Percentiles rank a stretch among this genome's conserved stretches.
These are phyloP conservation scores for Apiospora pterosperma DNA, from an alignment of 2,329 filamentous ascomycete species.

Conservation along the genomic window DNA sequence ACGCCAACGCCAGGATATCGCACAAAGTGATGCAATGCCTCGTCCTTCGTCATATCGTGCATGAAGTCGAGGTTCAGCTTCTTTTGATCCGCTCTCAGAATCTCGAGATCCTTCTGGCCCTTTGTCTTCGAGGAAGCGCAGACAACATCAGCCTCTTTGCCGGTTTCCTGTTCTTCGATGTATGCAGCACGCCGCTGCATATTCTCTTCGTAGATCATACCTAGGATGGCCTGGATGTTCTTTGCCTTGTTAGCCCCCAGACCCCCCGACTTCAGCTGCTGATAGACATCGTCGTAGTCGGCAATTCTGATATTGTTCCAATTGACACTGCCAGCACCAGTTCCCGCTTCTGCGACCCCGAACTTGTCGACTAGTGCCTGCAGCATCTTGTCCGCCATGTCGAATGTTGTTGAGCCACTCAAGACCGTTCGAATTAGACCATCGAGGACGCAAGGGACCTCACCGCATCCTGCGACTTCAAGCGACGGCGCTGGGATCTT, in stretches of 20 bases:
- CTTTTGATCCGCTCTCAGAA: conserved; percentile 52
- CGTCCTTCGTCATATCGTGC: conserved; percentile 38
- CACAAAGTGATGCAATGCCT: conserved; percentile 48
- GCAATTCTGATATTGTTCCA: conserved; percentile 68
- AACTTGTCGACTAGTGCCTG: conserved; percentile 61
- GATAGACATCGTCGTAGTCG: conserved; percentile 56
- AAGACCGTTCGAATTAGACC: conserved; percentile 51
- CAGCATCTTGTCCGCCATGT: conserved; percentile 61
- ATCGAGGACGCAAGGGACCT: conserved; percentile 53
- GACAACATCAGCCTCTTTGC: conserved; percentile 39
- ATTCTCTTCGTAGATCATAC: conserved; percentile 69
- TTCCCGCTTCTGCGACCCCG: conserved; percentile 57
- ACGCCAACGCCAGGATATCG: conserved; percentile 51
- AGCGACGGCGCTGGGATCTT: conserved; percentile 67
- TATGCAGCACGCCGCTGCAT: conserved; percentile 42
- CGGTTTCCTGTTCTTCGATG: conserved; percentile 35
- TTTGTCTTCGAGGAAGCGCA: conserved; percentile 35
- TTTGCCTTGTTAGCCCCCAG: conserved; percentile 68
- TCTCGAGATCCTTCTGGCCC: conserved; percentile 53
- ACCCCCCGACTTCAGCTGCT: conserved; percentile 69
- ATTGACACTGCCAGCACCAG: conserved; percentile 69
- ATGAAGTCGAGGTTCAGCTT: conserved; percentile 56
- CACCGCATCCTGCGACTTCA: conserved; percentile 64
- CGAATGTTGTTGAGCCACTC: conserved; percentile 47
- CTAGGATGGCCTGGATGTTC: conserved; percentile 70